These are phyloP conservation scores for Dichomitus squalens DNA, from an alignment of 1,284 basidiomycete species.

Conservation along the genomic window DNA sequence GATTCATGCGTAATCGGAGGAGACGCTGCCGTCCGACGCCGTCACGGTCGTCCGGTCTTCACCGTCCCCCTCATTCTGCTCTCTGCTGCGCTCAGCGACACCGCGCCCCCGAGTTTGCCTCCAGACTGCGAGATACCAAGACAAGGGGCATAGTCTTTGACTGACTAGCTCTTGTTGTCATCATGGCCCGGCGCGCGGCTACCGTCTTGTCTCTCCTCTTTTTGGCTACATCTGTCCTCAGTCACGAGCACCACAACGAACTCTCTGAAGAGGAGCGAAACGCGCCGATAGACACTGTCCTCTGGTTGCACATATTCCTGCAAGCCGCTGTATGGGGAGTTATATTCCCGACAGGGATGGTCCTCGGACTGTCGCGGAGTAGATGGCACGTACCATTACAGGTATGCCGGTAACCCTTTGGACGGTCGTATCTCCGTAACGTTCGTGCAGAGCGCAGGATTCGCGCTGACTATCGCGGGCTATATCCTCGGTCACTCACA, in stretches of 20 bases:
- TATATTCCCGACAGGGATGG: constrained; percentile 87
- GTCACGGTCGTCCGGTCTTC: neutral
- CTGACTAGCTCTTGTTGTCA: neutral
- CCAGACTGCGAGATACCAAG: neutral
- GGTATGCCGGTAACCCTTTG: constrained; percentile 39
- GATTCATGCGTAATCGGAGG: neutral
- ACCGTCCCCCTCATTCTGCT: neutral
- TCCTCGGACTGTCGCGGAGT: constrained; percentile 77
- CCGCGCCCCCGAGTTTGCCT: neutral
- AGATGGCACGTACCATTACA: constrained; percentile 88
- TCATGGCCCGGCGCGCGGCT: constrained; percentile 12
- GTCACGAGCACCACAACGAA: constrained; percentile 65
- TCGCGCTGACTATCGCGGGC: constrained; percentile 70
- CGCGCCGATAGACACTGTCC: constrained; percentile 74
- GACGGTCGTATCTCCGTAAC: neutral
- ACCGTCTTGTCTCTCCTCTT: constrained; percentile 17
- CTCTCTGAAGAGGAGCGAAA: constrained; percentile 63
- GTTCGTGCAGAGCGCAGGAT: constrained; percentile 57
- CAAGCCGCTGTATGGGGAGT: constrained; percentile 82
- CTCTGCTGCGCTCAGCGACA: neutral
- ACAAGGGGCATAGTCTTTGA: neutral
- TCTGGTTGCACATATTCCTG: constrained; percentile 80
- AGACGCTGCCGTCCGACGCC: neutral
- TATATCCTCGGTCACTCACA: constrained; percentile 84
- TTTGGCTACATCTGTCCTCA: constrained; percentile 28